Percentiles rank a stretch among this genome's conserved stretches.
phyloP scores from a whole-genome alignment of 2,329 filamentous ascomycete genomes.

The Tolypocladium guangdongense region DNA sequence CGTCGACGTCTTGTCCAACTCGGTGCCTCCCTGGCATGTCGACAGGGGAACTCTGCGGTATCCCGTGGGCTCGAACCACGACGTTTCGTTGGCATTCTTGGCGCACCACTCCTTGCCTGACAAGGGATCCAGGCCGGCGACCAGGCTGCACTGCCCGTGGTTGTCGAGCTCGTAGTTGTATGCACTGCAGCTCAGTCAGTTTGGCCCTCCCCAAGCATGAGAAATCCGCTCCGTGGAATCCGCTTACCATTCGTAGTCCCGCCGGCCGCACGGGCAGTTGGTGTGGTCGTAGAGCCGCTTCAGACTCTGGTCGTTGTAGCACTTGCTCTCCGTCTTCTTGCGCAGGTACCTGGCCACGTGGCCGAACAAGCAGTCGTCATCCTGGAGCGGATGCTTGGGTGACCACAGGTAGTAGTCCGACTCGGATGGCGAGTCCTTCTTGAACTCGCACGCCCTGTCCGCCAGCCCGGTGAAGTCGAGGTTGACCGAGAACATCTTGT shows the following conservation, averaged over 20 bases:
- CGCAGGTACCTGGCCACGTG: conserved; percentile 83
- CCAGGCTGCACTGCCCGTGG: conserved; percentile 67
- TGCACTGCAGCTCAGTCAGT: conserved; percentile 43
- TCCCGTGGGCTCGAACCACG: conserved; percentile 77
- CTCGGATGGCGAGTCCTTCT: conserved; percentile 41
- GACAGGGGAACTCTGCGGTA: conserved; percentile 85
- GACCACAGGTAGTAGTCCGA: conserved; percentile 79
- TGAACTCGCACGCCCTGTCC: conserved; percentile 58
- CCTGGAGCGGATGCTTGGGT: conserved; percentile 69
- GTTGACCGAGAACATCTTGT: conserved; percentile 62
- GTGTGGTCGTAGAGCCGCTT: conserved; percentile 59
- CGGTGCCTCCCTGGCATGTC: conserved; percentile 67
- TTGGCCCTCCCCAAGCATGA: neutral
- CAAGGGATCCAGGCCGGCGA: conserved; percentile 57
- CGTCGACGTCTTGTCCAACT: conserved; percentile 56
- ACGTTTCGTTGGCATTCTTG: conserved; percentile 53
- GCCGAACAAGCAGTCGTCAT: conserved; percentile 81
- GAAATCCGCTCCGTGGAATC: neutral
- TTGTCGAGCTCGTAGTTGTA: conserved; percentile 82
- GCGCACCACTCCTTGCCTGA: conserved; percentile 39
- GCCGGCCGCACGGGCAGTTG: conserved; percentile 74
- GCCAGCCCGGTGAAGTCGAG: conserved; percentile 80
- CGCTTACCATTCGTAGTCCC: conserved; percentile 84
- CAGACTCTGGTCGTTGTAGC: conserved; percentile 71
- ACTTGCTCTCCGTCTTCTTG: conserved; percentile 68